phyloP scores from a whole-genome alignment of 116 monocot genomes.

The Thalassia testudinum region DNA sequence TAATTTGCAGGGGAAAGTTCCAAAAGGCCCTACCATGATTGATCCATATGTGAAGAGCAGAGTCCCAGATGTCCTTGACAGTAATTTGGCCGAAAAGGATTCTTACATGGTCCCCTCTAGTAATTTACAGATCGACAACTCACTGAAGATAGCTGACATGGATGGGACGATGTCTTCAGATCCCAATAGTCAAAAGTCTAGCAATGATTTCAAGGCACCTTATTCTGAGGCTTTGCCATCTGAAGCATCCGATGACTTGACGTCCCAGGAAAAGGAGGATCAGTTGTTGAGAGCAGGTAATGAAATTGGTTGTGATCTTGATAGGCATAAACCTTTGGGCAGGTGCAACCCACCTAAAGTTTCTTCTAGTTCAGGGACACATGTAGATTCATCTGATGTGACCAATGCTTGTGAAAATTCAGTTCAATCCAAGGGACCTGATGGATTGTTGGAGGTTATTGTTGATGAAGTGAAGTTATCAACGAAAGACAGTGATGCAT shows the following conservation, averaged over 20 bases:
- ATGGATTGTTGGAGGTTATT: slow-evolving; percentile 27
- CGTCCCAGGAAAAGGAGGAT: slow-evolving; percentile 2
- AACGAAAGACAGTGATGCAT: too few relatives aligned
- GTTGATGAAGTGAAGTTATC: slow-evolving; percentile 19
- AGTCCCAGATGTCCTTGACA: slow-evolving; percentile 1
- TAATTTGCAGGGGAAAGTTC: slow-evolving; percentile 1
- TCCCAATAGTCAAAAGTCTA: not conserved
- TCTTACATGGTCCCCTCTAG: too few relatives aligned
- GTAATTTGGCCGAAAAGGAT: too few relatives aligned
- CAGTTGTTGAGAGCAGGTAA: not conserved
- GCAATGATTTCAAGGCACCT: slow-evolving; percentile 2
- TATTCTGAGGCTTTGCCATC: not conserved
- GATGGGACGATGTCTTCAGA: slow-evolving; percentile 1
- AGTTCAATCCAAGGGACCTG: slow-evolving; percentile 17
- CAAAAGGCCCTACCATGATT: slow-evolving; percentile 4
- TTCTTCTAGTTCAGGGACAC: slow-evolving; percentile 8
- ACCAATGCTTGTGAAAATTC: slow-evolving; percentile 8
- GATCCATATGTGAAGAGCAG: slow-evolving; percentile 1
- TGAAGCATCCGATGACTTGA: not conserved
- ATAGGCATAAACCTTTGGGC: not conserved
- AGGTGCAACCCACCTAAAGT: not conserved
- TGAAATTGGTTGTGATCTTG: slow-evolving; percentile 2
- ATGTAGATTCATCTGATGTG: slow-evolving; percentile 4
- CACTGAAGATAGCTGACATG: not conserved
- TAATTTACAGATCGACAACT: slow-evolving; percentile 1